Base-by-base conservation (phyloP, 306 rosid species). In the Castanea sativa region DNA sequence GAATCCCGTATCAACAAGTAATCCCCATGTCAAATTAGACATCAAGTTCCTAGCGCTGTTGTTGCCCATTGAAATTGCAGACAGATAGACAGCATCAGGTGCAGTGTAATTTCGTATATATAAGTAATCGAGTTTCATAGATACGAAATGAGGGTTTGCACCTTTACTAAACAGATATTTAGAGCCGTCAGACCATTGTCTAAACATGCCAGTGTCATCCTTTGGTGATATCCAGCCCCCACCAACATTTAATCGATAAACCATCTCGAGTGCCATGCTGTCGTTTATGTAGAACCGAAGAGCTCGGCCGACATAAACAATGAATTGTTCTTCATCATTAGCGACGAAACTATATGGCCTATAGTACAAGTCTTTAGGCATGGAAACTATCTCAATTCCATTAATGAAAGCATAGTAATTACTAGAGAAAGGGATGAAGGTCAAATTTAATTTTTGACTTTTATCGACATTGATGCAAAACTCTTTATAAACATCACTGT, bases 1-100 rank as follows among this genome's bases (percentile, higher is more conserved):
- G 81, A 86, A 89, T 18, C 89, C 88, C 19, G 87, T 27, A 75
- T 89, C 93, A 7, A 89, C 71, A 0, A 69, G 27, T 2, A 89
- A 89, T 59, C 67, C 14, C 91, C 89, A 89, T 0, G 88, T 79
- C 3, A 25, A 64, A n/a, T 87, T 84, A 70, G 5, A 79, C 21
- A 67, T 73, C 32, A 79, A 49, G 69, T 81, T 84, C 57, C 73
- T 1, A 11, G 20, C 0, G 0, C 0, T 4, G 38, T 23, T 16
- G 0, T 9, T 0, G 2, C 4, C 0, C 86, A 84, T 69, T 10
- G 67, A 19, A 3, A 71, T 55, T 0, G 74, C 64, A 15, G 83
- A 76, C 14, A 55, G 81, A 33, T 86, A 83, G n/a, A 86, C 78
- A 9, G 15, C n/a, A 30, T 5, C 77, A 2, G 86, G 87, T 16